Base-by-base conservation (phyloP, 78 protist species). In the Thecamonas trahens region DNA sequence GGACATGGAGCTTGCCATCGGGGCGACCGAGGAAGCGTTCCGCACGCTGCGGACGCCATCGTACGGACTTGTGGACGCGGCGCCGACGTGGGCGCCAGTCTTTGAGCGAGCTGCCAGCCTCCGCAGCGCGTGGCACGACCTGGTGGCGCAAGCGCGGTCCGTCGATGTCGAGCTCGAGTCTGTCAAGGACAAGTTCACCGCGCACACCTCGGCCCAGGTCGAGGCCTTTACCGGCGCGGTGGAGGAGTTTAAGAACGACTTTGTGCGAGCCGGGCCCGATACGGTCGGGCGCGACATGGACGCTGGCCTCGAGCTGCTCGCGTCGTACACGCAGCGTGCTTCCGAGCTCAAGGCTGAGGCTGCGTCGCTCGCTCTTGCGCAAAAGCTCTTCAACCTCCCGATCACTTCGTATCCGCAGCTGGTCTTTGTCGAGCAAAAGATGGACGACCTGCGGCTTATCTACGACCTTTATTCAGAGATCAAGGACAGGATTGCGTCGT, bases 341-440 rank as follows among this genome's bases (percentile, higher is more conserved):
- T 4, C 0, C 28, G 6, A 32, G 57, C 24, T 2, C 32, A 52
- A 88, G 34, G 92, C 76, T 37, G 62, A 53, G 64, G n/a, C n/a
- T n/a, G n/a, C n/a, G n/a, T n/a, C n/a, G n/a, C 70, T 86, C 18
- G 72, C 47, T 15, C 29, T 18, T 2, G 85, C 91, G 11, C 80
- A 83, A 80, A 74, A 65, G 64, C 75, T 91, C 32, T 87, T 91
- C 52, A 64, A 61, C 55, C 76, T 87, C 15, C 79, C 85, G 32
- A 44, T 79, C 42, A 76, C 67, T 40, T 0, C 37, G 45, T 83
- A 79, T 55, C 84, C 89, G 29, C 71, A 45, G 50, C 67, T 85
- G 35, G 0, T 22, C 24, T 61, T 52, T 20, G 15, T 89, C 64
- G 85, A 83, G 68, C 5, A 0, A 11, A 8, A 37, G 35, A 57